Base-by-base conservation (phyloP, 2,329 filamentous ascomycete genomes). In the Diaporthe sp. region DNA sequence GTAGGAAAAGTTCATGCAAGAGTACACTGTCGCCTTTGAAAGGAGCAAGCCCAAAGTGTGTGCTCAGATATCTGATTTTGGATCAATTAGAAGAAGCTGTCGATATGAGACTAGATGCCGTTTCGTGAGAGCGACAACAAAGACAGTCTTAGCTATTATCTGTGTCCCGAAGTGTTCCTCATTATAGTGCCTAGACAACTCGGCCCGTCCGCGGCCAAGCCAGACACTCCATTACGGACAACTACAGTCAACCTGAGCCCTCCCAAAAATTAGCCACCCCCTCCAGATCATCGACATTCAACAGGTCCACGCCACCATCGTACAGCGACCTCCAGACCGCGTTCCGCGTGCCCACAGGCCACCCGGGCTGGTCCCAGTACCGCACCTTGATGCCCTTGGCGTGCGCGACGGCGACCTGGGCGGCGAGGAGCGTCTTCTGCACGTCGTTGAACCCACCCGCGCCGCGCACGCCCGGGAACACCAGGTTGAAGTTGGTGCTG, bases 201-300 rank as follows among this genome's bases (percentile, higher is more conserved):
- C 53, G 6, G 19, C 53, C 9, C 25, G 13, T 55, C 53, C 53
- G 15, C 51, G 2, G 53, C 4, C 53, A 17, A 31, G 25, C 53
- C 12, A 34, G 19, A 37, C 4, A 37, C 12, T 22, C 9, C 2
- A 31, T 28, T 17, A 31, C 17, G 6, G n/a, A 19, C 46, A 34
- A 28, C 10, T 13, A 7, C 2, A 0, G 2, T 72, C 51, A 76
- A 15, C 75, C 68, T 1, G 25, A 17, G 15, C 53, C 75, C 58
- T 79, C 78, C 78, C 78, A 81, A 55, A 79, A 78, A 34, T 82
- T 84, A 25, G 87, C 86, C 22, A 84, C 87, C 28, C 82, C 91
- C 76, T 87, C 84, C 70, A 93, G 78, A 83, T 93, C 91, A 85
- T 93, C 92, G 0, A 89, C 91, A 81, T 93, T 93, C 70, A 94